Percentiles rank a stretch among this genome's conserved stretches.
Conservation (phyloP, 352 stramenopile species). For the Phytophthora pinifolia region DNA sequence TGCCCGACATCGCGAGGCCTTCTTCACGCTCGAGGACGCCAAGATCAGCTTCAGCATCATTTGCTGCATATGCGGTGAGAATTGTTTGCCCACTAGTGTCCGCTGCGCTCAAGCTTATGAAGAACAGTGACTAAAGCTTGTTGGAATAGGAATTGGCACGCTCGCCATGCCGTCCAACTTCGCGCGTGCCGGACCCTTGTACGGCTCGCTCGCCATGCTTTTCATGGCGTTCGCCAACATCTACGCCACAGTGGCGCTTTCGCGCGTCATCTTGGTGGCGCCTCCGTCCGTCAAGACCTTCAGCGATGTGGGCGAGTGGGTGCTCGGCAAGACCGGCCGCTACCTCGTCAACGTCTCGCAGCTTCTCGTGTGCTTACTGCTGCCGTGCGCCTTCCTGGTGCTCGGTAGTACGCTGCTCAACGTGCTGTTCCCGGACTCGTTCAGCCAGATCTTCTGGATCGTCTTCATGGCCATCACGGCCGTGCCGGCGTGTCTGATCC, state of each 20-base stretch:
- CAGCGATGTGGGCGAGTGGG: conserved; percentile 41
- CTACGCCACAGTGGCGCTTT: conserved; percentile 43
- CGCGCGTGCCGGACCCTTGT: conserved; percentile 39
- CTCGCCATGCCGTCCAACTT: conserved; percentile 65
- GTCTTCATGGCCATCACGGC: conserved; percentile 39
- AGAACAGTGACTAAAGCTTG: no score
- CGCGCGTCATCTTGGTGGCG: conserved; percentile 37
- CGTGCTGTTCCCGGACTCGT: conserved; percentile 52
- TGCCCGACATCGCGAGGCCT: conserved; percentile 12
- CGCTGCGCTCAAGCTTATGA: no score
- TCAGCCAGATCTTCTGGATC: conserved; percentile 43
- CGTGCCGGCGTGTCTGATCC: conserved; percentile 34
- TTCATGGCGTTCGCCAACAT: conserved; percentile 68
- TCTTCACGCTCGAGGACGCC: conserved; percentile 55
- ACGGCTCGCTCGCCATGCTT: conserved; percentile 40
- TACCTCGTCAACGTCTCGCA: conserved; percentile 38
- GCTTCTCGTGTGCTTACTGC: conserved; percentile 38
- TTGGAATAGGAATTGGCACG: conserved; percentile 36
- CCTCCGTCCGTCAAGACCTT: conserved; percentile 37
- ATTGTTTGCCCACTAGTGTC: no score
- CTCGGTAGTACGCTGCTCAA: conserved; percentile 50
- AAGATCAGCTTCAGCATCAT: conserved; percentile 60
- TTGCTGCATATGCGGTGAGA: conserved; percentile 48
- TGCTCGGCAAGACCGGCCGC: conserved; percentile 34
- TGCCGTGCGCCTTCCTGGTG: conserved; percentile 47